Conservation (phyloP, 257 asterid species). For the Salvia miltiorrhiza region DNA sequence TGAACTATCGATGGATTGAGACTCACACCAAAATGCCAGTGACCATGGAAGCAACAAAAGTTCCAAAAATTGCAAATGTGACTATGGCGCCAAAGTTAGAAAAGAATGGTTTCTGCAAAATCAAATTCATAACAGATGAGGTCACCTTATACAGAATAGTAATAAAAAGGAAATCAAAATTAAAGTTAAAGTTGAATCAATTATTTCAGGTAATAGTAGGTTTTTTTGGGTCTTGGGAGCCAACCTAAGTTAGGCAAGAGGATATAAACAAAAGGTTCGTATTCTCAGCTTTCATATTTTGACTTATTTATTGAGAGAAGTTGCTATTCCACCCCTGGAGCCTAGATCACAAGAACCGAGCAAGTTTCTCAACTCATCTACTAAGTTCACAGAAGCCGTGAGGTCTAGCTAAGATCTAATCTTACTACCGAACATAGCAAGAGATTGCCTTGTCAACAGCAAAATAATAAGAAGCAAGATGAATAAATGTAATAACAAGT, state of each 20-base stretch:
- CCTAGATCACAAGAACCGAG: slow-evolving; percentile 4
- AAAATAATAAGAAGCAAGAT: neutral
- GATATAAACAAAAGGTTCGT: neutral
- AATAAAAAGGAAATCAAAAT: neutral
- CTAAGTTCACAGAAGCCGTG: neutral
- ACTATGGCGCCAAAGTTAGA: slow-evolving; percentile 97
- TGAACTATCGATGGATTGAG: slow-evolving; percentile 21
- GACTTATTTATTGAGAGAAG: slow-evolving; percentile 1
- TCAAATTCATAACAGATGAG: slow-evolving; percentile 20
- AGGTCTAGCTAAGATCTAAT: neutral
- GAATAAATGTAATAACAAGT: neutral
- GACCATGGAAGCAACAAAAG: slow-evolving; percentile 82
- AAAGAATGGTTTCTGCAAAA: slow-evolving; percentile 92
- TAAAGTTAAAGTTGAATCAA: neutral
- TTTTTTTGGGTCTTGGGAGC: neutral
- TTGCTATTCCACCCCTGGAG: neutral
- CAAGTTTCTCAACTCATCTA: neutral
- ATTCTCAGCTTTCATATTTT: neutral
- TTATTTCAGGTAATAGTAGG: neutral
- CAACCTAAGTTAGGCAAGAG: neutral
- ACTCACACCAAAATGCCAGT: slow-evolving; percentile 96
- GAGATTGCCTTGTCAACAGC: neutral
- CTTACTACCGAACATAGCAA: neutral
- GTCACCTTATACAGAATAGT: slow-evolving; percentile 7
- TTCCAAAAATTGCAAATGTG: slow-evolving; percentile 85